phyloP scores from a whole-genome alignment of 331 rosid species.

The Rosa hybrid region DNA sequence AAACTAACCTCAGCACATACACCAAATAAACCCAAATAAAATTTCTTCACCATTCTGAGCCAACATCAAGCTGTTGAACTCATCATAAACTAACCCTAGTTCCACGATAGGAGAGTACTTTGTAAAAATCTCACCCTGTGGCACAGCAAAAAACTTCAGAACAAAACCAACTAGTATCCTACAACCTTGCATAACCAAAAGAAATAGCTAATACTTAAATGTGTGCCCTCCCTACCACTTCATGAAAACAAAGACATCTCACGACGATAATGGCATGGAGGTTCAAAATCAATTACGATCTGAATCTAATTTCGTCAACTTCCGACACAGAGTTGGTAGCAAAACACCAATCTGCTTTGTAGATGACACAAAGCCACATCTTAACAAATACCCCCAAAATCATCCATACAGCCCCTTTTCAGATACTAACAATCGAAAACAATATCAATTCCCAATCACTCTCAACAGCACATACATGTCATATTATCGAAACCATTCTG shows the following conservation, averaged over 20 bases:
- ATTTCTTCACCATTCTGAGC: not conserved
- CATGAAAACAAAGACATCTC: slow-evolving; percentile 22
- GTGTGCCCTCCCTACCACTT: slow-evolving; percentile 29
- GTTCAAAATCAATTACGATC: slow-evolving; percentile 10
- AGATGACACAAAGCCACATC: slow-evolving; percentile 16
- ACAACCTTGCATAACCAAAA: not conserved
- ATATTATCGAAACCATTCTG: not conserved
- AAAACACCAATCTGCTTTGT: slow-evolving; percentile 42
- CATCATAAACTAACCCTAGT: no score
- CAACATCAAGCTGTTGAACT: not conserved
- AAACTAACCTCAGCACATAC: not conserved
- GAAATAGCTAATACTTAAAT: not conserved
- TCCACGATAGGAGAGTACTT: not conserved
- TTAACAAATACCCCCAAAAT: not conserved
- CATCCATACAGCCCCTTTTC: not conserved
- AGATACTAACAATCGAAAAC: not conserved
- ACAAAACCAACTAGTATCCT: not conserved
- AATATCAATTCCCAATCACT: not conserved
- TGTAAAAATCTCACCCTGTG: not conserved
- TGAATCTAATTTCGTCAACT: slow-evolving; percentile 35
- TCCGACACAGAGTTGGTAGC: slow-evolving; percentile 52
- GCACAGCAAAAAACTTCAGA: not conserved
- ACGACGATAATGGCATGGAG: slow-evolving; percentile 12
- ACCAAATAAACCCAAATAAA: not conserved
- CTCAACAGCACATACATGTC: not conserved